Conservation (phyloP, 495 filamentous ascomycete species). For the Hypoxylon cercidicola region DNA sequence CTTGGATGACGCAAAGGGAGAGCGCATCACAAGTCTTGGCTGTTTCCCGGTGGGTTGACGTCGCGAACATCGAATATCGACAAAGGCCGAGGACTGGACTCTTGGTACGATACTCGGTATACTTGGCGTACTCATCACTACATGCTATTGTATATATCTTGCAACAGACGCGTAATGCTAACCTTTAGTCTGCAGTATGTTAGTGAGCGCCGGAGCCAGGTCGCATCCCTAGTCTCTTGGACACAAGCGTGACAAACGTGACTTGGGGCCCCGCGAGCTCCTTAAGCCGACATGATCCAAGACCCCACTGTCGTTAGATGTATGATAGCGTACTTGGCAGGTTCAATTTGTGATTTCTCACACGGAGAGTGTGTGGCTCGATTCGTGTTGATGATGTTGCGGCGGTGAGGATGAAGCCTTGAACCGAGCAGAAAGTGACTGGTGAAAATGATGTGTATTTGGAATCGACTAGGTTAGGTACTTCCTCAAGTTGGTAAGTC, state of each 20-base stretch:
- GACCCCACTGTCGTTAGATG: too few species aligned
- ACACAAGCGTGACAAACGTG: neutral
- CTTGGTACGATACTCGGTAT: constrained; percentile 19
- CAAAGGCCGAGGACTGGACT: neutral
- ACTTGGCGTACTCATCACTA: constrained; percentile 17
- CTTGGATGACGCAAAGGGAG: constrained; percentile 23
- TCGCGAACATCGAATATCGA: neutral
- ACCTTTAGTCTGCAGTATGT: neutral
- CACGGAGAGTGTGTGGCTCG: too few species aligned
- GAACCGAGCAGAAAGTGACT: too few species aligned
- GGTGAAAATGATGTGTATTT: too few species aligned
- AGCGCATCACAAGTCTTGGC: constrained; percentile 18
- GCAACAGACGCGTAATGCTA: constrained; percentile 17
- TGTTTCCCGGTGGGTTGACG: constrained; percentile 25
- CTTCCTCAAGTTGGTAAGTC: too few species aligned
- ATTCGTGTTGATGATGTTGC: too few species aligned
- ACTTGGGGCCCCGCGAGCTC: neutral
- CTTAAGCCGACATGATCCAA: neutral
- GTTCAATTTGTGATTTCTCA: too few species aligned
- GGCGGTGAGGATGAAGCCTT: too few species aligned
- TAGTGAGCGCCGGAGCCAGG: constrained; percentile 6
- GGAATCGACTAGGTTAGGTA: too few species aligned
- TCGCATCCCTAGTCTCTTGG: constrained; percentile 2
- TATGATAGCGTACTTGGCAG: too few species aligned
- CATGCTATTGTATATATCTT: constrained; percentile 1